Conservation (phyloP, 768 basidiomycete genomes). For the Tubosaeta brunneosetosa region DNA sequence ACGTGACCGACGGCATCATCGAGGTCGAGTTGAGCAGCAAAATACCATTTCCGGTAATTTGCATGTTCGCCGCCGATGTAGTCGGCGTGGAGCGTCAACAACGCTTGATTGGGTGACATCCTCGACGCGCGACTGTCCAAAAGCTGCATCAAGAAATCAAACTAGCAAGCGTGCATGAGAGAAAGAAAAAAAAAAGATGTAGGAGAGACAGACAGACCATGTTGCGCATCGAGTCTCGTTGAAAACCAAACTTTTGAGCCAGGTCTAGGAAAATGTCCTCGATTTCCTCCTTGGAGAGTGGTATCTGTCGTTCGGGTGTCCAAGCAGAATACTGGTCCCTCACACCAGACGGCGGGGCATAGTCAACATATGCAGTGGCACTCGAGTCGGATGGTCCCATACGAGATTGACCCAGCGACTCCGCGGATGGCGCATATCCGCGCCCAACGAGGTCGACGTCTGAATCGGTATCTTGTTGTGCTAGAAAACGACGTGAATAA, state of each 20-base stretch:
- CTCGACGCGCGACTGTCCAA: slow-evolving; percentile 95
- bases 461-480: slow-evolving; percentile 79
- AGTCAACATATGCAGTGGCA: slow-evolving; percentile 70
- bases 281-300: slow-evolving; percentile 98
- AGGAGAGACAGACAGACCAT: slow-evolving; percentile 54
- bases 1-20: slow-evolving; percentile 93
- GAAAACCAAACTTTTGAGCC: slow-evolving; percentile 98
- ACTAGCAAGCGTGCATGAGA: slow-evolving; percentile 40
- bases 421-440: slow-evolving; percentile 65
- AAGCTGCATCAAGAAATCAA: slow-evolving; percentile 97
- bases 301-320: slow-evolving; percentile 87
- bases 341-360: slow-evolving; percentile 46
- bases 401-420: slow-evolving; percentile 64
- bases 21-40: slow-evolving; percentile 96
- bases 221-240: slow-evolving; percentile 91
- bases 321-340: slow-evolving; percentile 93
- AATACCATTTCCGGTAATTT: slow-evolving; percentile 99
- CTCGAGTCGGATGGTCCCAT: slow-evolving; percentile 60
- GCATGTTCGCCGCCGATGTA: slow-evolving; percentile 98
- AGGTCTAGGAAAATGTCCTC: slow-evolving; percentile 98
- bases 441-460: slow-evolving; percentile 71
- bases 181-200: neutral
- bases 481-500: slow-evolving; percentile 32
- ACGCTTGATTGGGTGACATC: slow-evolving; percentile 94
- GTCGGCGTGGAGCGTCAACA: slow-evolving; percentile 94